Evolutionary conservation across 1,284 basidiomycete genomes (phyloP), one percentile per base, ranked within the genome.

Genomic region (Fomitiporia mediterranea): DNA sequence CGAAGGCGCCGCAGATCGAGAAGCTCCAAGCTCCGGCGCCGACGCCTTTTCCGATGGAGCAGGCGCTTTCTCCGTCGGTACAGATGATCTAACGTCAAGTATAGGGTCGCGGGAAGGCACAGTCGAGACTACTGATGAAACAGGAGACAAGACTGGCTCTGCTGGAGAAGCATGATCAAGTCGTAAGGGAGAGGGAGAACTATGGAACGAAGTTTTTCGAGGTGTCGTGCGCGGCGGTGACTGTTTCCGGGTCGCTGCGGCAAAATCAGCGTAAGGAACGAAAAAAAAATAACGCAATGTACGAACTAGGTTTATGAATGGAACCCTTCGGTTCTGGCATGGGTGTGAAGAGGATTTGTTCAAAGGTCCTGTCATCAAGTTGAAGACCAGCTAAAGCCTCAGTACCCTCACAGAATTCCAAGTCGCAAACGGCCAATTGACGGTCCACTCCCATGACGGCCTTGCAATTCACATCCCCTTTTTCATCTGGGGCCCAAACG

Each of bases 331-430:
- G 55, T 53, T 27, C 39, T 52, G 53, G 55, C 52, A 37, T 27
- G 51, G 55, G 56, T 32, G 51, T 40, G 17, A 49, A 55, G 40
- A 61, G 37, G n/a, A 42, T 35, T 39, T 17, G 50, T 44, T 38
- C 62, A 56, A 9, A 63, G 35, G 34, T 59, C 46, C 23, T 56
- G 42, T 53, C 60, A 46, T 64, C 64, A 53, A 69, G 64, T 51
- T 69, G 50, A 25, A 73, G 62, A 15, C 74, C 79, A 27, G 79
- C 81, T 68, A 89, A 72, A 21, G 77, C 70, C 62, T 90, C 86
- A 25, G 89, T 65, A 19, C 74, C 68, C 56, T 82, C 78, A 9
- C 87, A 86, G 62, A 81, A 85, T 63, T 90, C 88, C 46, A 91
- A 73, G 40, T 82, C 83, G 51, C 85, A 83, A 40, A 91, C 84